Evolutionary conservation across 371 early-diverging fungal genomes (phyloP), one percentile per base, ranked within the genome.

Genomic region (Lichtheimia ornata): DNA sequence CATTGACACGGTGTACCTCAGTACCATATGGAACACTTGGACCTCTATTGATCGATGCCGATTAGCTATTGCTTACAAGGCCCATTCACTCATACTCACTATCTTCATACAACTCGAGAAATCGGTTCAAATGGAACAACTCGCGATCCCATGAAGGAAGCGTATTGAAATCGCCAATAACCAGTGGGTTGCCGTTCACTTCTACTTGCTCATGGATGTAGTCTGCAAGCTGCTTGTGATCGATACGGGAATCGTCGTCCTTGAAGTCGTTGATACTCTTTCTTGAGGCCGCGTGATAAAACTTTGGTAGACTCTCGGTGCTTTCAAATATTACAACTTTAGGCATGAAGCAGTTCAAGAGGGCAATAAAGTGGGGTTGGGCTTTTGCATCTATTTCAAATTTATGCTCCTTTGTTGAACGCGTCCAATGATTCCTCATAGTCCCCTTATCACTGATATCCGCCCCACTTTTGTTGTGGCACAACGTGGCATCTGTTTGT

Each of bases 101-200:
- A 0, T 47, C 22, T 47, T 47, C 5, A 47, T 18, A 47, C 17
- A 47, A 22, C 17, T 13, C 11, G 2, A 22, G 47, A 5, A 47
- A 47, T 17, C 7, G 6, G 7, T 17, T 17, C 22, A 22, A 22
- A 9, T 68, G 63, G 30, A 83, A 84, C 11, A 73, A n/a, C 0
- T 65, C 58, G 0, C 35, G 17, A 6, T 73, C 50, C 79, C 82
- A 86, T 0, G 41, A 15, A 9, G 53, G 53, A 9, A 63, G 60
- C 15, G 61, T 60, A 51, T 86, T 64, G 52, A 76, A 69, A 35
- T 75, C 71, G 22, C 73, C 72, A 22, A 86, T 59, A 14, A 84
- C 77, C 5, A 83, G 41, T 0, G 86, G 86, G 3, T 65, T 59
- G 17, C 81, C 83, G 6, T 64, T 40, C 2, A 68, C 53, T 15